Conservation (phyloP, 2,329 filamentous ascomycete species). For the Incumbomyces delicatus region DNA sequence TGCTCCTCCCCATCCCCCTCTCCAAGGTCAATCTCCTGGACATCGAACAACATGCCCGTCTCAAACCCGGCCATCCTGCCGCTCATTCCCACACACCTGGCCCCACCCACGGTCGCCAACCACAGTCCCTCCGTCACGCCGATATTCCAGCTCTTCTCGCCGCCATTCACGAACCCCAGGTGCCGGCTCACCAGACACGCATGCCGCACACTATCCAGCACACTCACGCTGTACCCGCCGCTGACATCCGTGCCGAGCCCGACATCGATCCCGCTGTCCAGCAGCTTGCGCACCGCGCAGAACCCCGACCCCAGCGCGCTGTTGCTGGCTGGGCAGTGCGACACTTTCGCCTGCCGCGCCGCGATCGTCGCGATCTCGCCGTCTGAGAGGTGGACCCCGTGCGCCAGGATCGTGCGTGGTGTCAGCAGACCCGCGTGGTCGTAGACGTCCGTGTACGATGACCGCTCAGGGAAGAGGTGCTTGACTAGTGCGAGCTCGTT, state of each 20-base stretch:
- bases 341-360: constrained; percentile 53
- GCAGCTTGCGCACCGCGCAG: constrained; percentile 62
- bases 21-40: constrained; percentile 62
- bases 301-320: constrained; percentile 69
- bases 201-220: constrained; percentile 75
- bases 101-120: constrained; percentile 80
- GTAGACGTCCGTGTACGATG: constrained; percentile 68
- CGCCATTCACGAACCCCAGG: constrained; percentile 44
- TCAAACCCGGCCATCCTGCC: constrained; percentile 70
- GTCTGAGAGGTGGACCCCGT: constrained; percentile 65
- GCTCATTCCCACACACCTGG: constrained; percentile 65
- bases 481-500: constrained; percentile 63
- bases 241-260: constrained; percentile 86
- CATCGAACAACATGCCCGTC: constrained; percentile 82
- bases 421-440: constrained; percentile 62
- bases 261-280: constrained; percentile 65
- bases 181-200: constrained; percentile 68
- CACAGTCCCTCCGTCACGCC: constrained; percentile 77
- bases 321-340: constrained; percentile 84
- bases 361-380: constrained; percentile 59
- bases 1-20: too few relatives aligned
- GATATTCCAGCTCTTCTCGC: constrained; percentile 21
- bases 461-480: constrained; percentile 54
- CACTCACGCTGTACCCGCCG: constrained; percentile 72
- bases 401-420: constrained; percentile 68